Conservation (phyloP, 768 basidiomycete species). For the Artomyces pyxidatus region DNA sequence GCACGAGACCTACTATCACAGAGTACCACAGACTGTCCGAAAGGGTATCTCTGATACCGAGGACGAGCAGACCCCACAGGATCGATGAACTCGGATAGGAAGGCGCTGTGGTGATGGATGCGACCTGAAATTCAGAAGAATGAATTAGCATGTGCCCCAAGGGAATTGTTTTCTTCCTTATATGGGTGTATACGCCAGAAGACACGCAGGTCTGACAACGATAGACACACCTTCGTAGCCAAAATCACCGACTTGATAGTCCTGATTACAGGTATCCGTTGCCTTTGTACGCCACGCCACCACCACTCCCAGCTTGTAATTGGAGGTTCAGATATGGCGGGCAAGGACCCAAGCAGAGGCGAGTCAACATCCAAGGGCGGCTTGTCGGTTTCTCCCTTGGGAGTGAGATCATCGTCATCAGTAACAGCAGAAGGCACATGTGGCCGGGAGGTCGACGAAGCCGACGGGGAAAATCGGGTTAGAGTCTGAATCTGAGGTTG, state of each 20-base stretch:
- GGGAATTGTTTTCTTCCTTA: no score
- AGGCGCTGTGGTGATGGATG: constrained; percentile 9
- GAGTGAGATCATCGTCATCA: not conserved
- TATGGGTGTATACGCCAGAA: no score
- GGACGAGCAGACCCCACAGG: constrained; percentile 22
- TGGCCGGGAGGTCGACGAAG: not conserved
- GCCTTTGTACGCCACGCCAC: no score
- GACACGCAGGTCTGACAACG: no score
- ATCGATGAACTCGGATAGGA: constrained; percentile 17
- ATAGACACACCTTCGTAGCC: constrained; percentile 17
- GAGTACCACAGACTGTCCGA: constrained; percentile 33
- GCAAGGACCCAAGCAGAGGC: no score
- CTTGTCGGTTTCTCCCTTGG: not conserved
- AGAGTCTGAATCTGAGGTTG: constrained; percentile 3
- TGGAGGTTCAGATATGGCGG: no score
- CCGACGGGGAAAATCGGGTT: constrained; percentile 1
- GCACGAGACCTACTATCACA: constrained; percentile 30
- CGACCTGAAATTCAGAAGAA: no score
- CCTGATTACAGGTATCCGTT: no score
- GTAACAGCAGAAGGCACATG: not conserved
- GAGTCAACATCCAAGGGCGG: no score
- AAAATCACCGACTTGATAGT: constrained; percentile 20
- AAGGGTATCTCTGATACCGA: constrained; percentile 39
- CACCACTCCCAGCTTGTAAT: no score
- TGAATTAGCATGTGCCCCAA: no score